Conservation (phyloP, 2,329 filamentous ascomycete species). For the Xylariaceae sp. region DNA sequence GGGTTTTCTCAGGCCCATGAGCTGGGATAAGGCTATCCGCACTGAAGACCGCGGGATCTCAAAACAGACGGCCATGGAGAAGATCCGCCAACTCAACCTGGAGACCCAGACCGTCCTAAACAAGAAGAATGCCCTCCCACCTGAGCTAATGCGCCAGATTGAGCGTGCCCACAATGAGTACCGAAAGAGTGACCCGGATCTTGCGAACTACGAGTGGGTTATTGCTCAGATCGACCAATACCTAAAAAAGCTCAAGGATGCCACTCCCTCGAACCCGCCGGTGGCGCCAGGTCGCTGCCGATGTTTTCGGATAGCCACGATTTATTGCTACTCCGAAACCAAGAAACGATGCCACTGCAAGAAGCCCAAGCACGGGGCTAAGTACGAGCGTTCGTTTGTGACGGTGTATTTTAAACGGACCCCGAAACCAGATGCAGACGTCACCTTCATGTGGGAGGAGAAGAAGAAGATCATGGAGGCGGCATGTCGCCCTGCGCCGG, state of each 20-base stretch:
- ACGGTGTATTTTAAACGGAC: conserved; percentile 43
- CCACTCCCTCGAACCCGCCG: conserved; percentile 8
- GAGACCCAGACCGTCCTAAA: conserved; percentile 31
- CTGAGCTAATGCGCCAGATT: conserved; percentile 39
- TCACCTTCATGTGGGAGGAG: neutral
- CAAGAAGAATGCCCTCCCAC: conserved; percentile 37
- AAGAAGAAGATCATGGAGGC: neutral
- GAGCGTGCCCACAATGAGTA: conserved; percentile 36
- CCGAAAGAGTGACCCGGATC: conserved; percentile 33
- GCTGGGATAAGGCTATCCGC: conserved; percentile 38
- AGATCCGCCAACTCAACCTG: conserved; percentile 36
- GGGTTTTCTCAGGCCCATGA: conserved; percentile 32
- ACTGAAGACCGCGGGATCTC: conserved; percentile 35
- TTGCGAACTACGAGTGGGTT: conserved; percentile 35
- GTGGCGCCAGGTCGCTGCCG: conserved; percentile 10
- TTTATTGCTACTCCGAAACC: neutral
- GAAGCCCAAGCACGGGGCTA: neutral
- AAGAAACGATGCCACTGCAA: conserved; percentile 5
- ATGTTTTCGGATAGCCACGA: neutral
- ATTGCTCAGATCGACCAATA: conserved; percentile 43
- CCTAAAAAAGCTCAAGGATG: conserved; percentile 27
- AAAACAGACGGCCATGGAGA: conserved; percentile 34
- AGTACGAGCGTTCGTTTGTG: conserved; percentile 37
- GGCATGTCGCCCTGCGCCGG: no score
- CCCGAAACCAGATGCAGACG: conserved; percentile 27